These are phyloP conservation scores for Monosporascus sp. DNA, from an alignment of 2,329 filamentous ascomycete genomes.

Conservation along the genomic window DNA sequence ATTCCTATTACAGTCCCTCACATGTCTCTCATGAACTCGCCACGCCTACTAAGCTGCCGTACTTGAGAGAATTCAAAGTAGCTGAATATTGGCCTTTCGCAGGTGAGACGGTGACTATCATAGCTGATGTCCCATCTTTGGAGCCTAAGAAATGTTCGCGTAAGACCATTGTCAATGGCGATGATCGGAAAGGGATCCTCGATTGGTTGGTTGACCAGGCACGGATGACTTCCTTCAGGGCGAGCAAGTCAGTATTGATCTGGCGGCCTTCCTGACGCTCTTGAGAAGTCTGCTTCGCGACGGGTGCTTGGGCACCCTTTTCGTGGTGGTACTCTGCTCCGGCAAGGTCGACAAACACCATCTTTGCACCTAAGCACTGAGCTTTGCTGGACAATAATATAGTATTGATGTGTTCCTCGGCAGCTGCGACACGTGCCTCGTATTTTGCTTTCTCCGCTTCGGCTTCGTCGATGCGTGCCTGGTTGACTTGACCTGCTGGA, in stretches of 20 bases:
- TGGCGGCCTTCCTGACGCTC: conserved; percentile 35
- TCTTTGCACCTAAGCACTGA: conserved; percentile 32
- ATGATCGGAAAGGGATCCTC: conserved; percentile 35
- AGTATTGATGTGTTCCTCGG: conserved; percentile 25
- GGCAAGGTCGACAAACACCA: conserved; percentile 40
- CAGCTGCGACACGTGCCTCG: conserved; percentile 26
- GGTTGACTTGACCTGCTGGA: conserved; percentile 29
- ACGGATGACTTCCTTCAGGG: conserved; percentile 40
- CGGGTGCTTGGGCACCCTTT: conserved; percentile 8
- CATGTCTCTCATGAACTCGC: background rate
- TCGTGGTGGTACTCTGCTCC: conserved; percentile 36
- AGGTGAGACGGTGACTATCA: conserved; percentile 1
- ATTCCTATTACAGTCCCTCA: no score
- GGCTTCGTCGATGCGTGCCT: conserved; percentile 32
- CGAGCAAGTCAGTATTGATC: conserved; percentile 39
- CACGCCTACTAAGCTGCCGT: background rate
- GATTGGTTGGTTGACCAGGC: conserved; percentile 28
- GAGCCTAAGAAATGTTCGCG: background rate
- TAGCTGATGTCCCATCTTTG: background rate
- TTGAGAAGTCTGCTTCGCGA: conserved; percentile 26
- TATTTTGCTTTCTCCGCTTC: conserved; percentile 32
- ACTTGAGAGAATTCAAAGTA: conserved; percentile 2
- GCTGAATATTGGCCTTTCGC: background rate
- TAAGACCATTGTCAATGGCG: conserved; percentile 29
- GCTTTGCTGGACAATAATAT: conserved; percentile 17